Base-by-base conservation (phyloP, 176 grass and related monocot species). In the Zea luxurians region DNA sequence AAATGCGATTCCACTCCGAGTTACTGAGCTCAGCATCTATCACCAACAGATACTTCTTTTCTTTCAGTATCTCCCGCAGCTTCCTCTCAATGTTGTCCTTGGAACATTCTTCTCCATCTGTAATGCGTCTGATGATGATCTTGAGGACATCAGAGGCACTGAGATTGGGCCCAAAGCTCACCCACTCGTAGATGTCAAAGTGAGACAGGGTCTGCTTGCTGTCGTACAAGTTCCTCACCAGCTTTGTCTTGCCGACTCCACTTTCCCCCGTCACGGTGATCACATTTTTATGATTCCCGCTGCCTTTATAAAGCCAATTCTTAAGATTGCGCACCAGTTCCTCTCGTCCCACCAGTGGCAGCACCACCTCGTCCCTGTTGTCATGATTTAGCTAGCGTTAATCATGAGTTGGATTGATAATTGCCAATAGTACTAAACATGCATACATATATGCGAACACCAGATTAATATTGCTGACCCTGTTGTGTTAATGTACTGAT, bases 1-100 rank as follows among this genome's bases (percentile, higher is more conserved):
- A 37, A 35, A 82, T 65, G 20, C 27, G 4, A 1, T 73, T 82
- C 70, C 70, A 82, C 2, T 64, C 69, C 1, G 79, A 52, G 7
- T 8, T 43, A 45, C 59, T 64, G 3, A 82, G 35, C 8, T 82
- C 69, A 64, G 57, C 79, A 82, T 82, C 79, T 73, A 82, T 73
- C 35, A 82, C 79, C n/a, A 82, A n/a, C 58, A 82, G 27, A 35
- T 64, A 82, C 6, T 5, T 73, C 1, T 73, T 34, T 0, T 15
- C 46, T 11, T 64, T 10, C 40, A 73, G 7, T 50, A 42, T 0
- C 0, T 53, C 7, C 2, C 42, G 8, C 20, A 80, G 40, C 1
- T 59, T 58, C 0, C 6, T 1, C 0, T 4, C 6, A 5, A 45
- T 13, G 1, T 69, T 40, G 7, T 36, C 44, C 4, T 47, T 17